Conservation (phyloP, 257 asterid species). For the Striga asiatica region DNA sequence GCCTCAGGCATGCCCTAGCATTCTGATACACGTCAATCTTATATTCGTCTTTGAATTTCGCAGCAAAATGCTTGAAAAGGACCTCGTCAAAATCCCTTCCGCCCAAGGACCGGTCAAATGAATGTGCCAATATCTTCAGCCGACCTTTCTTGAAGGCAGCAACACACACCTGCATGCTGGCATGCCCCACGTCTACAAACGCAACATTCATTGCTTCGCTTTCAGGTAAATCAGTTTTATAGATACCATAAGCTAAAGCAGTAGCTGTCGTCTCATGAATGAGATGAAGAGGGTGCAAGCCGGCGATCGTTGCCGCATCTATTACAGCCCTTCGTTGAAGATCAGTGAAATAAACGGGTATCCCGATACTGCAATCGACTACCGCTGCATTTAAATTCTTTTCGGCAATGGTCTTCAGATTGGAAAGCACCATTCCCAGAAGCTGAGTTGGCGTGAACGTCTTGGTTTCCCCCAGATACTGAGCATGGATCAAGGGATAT, state of each 20-base stretch:
- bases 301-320: constrained; percentile 90
- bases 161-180: constrained; percentile 79
- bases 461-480: constrained; percentile 63
- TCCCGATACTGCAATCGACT: constrained; percentile 85
- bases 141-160: constrained; percentile 85
- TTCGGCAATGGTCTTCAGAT: constrained; percentile 73
- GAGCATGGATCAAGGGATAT: constrained; percentile 63
- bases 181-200: constrained; percentile 73
- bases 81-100: constrained; percentile 91
- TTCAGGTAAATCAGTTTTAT: constrained; percentile 81
- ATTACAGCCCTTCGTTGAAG: constrained; percentile 84
- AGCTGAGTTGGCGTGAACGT: constrained; percentile 82
- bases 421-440: constrained; percentile 70
- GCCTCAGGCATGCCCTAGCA: constrained; percentile 75
- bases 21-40: constrained; percentile 77
- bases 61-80: constrained; percentile 73
- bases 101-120: constrained; percentile 71
- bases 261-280: constrained; percentile 94
- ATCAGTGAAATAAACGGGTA: constrained; percentile 80
- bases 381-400: constrained; percentile 74
- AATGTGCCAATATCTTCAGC: constrained; percentile 65
- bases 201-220: constrained; percentile 63
- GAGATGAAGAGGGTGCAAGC: constrained; percentile 75
- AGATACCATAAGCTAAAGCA: constrained; percentile 87
- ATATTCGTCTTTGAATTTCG: constrained; percentile 74